Percentiles rank a stretch among this genome's conserved stretches.
phyloP scores from a whole-genome alignment of 495 filamentous ascomycete genomes.

The Hyaloscypha variabilis region DNA sequence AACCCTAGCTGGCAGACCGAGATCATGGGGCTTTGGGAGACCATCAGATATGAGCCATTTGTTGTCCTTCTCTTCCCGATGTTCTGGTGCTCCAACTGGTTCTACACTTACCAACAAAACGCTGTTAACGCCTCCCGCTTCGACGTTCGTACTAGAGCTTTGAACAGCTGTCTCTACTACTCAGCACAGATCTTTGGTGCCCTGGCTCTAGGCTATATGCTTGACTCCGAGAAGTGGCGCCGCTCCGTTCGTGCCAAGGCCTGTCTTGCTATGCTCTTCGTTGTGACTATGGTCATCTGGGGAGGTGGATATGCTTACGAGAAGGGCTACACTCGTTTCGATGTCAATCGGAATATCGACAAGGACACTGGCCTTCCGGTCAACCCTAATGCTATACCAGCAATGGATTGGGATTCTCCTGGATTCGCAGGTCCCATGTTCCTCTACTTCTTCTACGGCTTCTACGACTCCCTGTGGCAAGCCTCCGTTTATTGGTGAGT shows the following conservation, averaged over 20 bases:
- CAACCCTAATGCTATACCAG: constrained; percentile 37
- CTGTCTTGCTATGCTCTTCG: constrained; percentile 65
- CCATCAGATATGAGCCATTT: constrained; percentile 70
- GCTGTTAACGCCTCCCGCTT: constrained; percentile 72
- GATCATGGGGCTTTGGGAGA: constrained; percentile 76
- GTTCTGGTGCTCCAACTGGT: constrained; percentile 81
- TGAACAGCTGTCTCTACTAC: constrained; percentile 90
- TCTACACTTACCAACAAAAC: constrained; percentile 69
- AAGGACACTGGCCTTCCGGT: background rate
- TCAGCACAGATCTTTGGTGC: constrained; percentile 86
- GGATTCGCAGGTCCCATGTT: constrained; percentile 84
- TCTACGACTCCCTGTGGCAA: constrained; percentile 88
- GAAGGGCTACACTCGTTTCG: constrained; percentile 59
- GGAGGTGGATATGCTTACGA: constrained; percentile 86
- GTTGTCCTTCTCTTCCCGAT: constrained; percentile 86
- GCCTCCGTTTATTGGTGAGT: constrained; percentile 85
- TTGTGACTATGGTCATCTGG: constrained; percentile 83
- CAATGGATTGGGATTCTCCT: constrained; percentile 63
- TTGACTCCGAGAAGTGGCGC: constrained; percentile 66
- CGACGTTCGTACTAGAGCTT: constrained; percentile 76
- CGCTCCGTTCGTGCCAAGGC: constrained; percentile 76
- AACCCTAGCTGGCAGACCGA: constrained; percentile 82
- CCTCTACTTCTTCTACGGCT: constrained; percentile 91
- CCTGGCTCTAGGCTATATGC: constrained; percentile 71
- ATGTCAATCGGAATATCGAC: constrained; percentile 29